Percentiles rank a stretch among this genome's conserved stretches.
Evolutionary conservation across 2,329 filamentous ascomycete genomes (phyloP).

Genomic region (Claviceps quebecensis): DNA sequence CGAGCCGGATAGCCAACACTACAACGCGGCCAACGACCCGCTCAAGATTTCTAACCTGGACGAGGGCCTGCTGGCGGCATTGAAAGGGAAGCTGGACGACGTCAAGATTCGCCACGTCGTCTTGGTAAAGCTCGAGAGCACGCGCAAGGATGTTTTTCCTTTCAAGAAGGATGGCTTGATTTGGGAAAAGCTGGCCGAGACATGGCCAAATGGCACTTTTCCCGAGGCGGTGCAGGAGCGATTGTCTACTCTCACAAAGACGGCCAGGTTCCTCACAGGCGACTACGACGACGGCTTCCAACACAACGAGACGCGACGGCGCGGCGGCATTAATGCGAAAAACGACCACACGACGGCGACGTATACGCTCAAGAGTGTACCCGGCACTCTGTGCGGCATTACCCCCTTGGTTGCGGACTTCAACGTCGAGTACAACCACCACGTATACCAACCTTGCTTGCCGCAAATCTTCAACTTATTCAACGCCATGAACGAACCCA

Average conservation of each 20-base stretch:
- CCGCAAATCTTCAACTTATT: slow-evolving; percentile 22
- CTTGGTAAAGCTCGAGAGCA: slow-evolving; percentile 28
- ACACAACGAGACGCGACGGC: slow-evolving; percentile 13
- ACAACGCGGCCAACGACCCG: slow-evolving; percentile 22
- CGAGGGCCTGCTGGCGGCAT: slow-evolving; percentile 15
- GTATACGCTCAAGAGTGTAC: slow-evolving; percentile 29
- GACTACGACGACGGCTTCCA: slow-evolving; percentile 21
- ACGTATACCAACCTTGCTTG: slow-evolving; percentile 31
- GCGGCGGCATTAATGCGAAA: slow-evolving; percentile 26
- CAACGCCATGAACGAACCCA: slow-evolving; percentile 12
- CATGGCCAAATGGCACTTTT: slow-evolving; percentile 17
- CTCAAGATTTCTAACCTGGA: slow-evolving; percentile 27
- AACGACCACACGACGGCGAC: slow-evolving; percentile 27
- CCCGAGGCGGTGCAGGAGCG: slow-evolving; percentile 17
- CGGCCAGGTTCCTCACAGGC: slow-evolving; percentile 20
- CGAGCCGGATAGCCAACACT: slow-evolving; percentile 13
- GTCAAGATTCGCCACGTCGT: slow-evolving; percentile 28
- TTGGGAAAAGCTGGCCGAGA: slow-evolving; percentile 20
- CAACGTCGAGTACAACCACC: slow-evolving; percentile 26
- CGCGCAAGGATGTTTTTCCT: slow-evolving; percentile 29
- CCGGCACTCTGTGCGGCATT: slow-evolving; percentile 27
- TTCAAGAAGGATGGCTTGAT: slow-evolving; percentile 26
- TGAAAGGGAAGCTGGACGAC: slow-evolving; percentile 14
- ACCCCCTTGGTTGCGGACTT: slow-evolving; percentile 27
- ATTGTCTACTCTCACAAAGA: slow-evolving; percentile 16